phyloP scores from a whole-genome alignment of 495 filamentous ascomycete species.

The Xeromyces bisporus region DNA sequence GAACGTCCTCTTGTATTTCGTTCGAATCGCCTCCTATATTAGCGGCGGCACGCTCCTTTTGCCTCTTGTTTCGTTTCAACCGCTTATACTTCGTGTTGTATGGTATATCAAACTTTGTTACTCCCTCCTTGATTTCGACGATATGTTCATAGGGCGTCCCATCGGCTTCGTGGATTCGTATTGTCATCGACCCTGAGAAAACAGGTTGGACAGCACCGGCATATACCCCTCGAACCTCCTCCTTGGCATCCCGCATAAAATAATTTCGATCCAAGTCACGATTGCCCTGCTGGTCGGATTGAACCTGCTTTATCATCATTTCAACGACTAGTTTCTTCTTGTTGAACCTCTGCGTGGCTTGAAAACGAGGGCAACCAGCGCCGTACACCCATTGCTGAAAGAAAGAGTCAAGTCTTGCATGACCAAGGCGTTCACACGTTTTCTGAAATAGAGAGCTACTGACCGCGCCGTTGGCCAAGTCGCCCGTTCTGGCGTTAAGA shows the following conservation, averaged over 20 bases:
- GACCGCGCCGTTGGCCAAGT: slow-evolving; percentile 53
- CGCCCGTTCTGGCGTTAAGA: slow-evolving; percentile 61
- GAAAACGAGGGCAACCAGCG: slow-evolving; percentile 73
- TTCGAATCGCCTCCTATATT: slow-evolving; percentile 42
- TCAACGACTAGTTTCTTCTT: slow-evolving; percentile 95
- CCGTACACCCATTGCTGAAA: slow-evolving; percentile 87
- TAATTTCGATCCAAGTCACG: slow-evolving; percentile 42
- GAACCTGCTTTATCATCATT: slow-evolving; percentile 73
- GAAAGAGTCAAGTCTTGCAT: slow-evolving; percentile 68
- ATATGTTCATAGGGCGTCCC: slow-evolving; percentile 98
- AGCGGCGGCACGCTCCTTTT: slow-evolving; percentile 56
- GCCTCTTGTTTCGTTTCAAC: slow-evolving; percentile 76
- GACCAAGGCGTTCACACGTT: slow-evolving; percentile 71
- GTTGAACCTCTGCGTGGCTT: slow-evolving; percentile 78
- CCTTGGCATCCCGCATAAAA: slow-evolving; percentile 71
- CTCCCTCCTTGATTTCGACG: slow-evolving; percentile 76
- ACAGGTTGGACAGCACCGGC: slow-evolving; percentile 52
- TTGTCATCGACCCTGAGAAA: slow-evolving; percentile 92
- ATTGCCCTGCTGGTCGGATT: slow-evolving; percentile 35
- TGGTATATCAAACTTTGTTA: slow-evolving; percentile 75
- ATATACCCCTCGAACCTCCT: slow-evolving; percentile 53
- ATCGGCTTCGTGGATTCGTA: slow-evolving; percentile 95
- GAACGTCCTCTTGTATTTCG: slow-evolving; percentile 66
- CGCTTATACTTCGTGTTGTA: slow-evolving; percentile 99
- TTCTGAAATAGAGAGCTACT: slow-evolving; percentile 58